These are phyloP conservation scores for Linnemannia hyalina DNA, from an alignment of 192 early-diverging fungal species.

Conservation along the genomic window DNA sequence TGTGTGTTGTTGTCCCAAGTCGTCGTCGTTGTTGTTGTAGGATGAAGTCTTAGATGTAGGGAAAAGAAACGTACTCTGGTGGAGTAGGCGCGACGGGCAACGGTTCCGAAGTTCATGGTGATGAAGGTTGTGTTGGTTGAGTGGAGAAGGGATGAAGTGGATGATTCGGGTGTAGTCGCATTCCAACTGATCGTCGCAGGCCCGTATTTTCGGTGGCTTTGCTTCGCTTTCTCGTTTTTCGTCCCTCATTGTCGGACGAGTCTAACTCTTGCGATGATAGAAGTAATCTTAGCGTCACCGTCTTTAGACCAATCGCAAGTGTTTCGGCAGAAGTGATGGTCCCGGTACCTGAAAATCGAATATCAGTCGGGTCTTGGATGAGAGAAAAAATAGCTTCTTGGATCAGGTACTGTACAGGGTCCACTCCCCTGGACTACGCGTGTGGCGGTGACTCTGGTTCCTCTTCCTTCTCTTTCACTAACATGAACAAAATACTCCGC, in stretches of 20 bases:
- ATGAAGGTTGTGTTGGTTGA: conserved; percentile 14
- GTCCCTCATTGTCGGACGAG: too few species aligned
- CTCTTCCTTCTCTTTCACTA: neutral
- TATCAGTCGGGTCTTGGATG: too few species aligned
- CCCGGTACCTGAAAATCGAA: too few species aligned
- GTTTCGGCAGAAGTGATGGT: too few species aligned
- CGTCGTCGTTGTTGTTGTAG: too few species aligned
- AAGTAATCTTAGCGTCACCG: too few species aligned
- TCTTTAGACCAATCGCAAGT: too few species aligned
- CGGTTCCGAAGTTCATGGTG: conserved; percentile 54
- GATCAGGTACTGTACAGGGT: neutral
- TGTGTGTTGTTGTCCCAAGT: neutral
- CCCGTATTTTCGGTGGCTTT: conserved; percentile 4
- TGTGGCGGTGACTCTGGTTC: neutral
- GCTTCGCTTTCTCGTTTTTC: neutral
- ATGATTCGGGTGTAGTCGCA: conserved; percentile 10
- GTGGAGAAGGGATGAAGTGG: conserved; percentile 29
- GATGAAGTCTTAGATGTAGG: too few species aligned
- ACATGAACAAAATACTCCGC: neutral
- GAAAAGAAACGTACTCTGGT: conserved; percentile 38
- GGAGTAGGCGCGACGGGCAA: conserved; percentile 57
- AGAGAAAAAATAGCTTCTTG: too few species aligned
- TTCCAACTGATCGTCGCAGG: conserved; percentile 5
- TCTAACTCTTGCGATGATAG: too few species aligned
- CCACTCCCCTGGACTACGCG: neutral